Conservation (phyloP, 768 basidiomycete species). For the Tylopilus intermedius region DNA sequence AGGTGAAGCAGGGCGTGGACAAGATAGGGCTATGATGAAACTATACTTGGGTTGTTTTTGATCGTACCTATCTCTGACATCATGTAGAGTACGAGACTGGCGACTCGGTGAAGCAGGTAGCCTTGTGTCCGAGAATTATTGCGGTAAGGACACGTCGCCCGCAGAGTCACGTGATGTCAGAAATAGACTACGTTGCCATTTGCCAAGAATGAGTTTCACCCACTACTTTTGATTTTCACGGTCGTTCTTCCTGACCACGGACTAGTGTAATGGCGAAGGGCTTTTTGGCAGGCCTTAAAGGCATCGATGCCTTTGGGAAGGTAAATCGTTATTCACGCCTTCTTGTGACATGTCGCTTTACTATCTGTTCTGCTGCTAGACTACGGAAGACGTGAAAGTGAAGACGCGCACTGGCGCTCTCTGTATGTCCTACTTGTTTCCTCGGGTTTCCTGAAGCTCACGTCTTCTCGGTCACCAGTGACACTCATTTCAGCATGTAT, state of each 20-base stretch:
- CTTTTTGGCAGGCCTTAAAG: slow-evolving; percentile 72
- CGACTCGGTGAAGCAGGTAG: neutral
- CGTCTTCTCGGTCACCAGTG: slow-evolving; percentile 44
- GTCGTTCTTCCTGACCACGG: slow-evolving; percentile 18
- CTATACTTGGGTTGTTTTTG: neutral
- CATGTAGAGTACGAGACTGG: neutral
- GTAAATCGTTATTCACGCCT: slow-evolving; percentile 38
- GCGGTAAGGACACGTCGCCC: slow-evolving; percentile 23
- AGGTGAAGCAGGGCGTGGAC: slow-evolving; percentile 84
- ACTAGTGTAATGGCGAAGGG: slow-evolving; percentile 66
- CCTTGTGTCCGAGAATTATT: neutral
- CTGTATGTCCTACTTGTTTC: slow-evolving; percentile 46
- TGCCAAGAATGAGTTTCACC: too few relatives aligned
- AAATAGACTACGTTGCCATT: neutral
- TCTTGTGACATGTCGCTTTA: slow-evolving; percentile 11
- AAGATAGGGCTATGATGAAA: slow-evolving; percentile 36
- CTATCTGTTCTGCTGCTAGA: slow-evolving; percentile 44
- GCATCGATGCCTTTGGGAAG: slow-evolving; percentile 99
- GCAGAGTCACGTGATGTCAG: slow-evolving; percentile 22
- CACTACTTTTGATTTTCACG: neutral
- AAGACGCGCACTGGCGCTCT: slow-evolving; percentile 93
- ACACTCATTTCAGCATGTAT: slow-evolving; percentile 89
- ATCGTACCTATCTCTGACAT: neutral
- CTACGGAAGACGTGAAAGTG: slow-evolving; percentile 98
- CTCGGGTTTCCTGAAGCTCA: slow-evolving; percentile 5